Conservation (phyloP, 345 rosid species). For the Eutrema japonicum region DNA sequence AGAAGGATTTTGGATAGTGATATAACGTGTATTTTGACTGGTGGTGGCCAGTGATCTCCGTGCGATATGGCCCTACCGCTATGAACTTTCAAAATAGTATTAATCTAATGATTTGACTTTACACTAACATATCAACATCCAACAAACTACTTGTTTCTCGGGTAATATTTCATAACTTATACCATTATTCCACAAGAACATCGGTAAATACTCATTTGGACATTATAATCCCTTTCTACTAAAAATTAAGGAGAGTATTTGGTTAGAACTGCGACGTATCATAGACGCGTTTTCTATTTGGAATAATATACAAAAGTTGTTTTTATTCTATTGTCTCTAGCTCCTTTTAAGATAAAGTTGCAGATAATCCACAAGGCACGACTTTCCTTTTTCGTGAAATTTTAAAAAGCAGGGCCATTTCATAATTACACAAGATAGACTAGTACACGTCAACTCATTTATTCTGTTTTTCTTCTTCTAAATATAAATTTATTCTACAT, state of each 20-base stretch:
- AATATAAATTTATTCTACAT: background rate
- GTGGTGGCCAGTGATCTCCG: conserved; percentile 22
- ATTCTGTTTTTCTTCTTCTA: background rate
- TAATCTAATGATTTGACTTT: conserved; percentile 24
- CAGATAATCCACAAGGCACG: conserved; percentile 31
- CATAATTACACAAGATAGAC: conserved; percentile 8
- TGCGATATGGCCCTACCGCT: conserved; percentile 20
- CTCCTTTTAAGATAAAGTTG: conserved; percentile 33
- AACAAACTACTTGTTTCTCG: background rate
- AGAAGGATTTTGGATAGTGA: background rate
- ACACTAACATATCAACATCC: background rate
- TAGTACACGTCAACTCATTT: conserved; percentile 21
- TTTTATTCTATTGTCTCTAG: conserved; percentile 27
- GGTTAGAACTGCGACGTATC: conserved; percentile 25
- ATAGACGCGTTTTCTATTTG: conserved; percentile 27
- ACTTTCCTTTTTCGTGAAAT: conserved; percentile 40
- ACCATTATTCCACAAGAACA: background rate
- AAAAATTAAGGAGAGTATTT: background rate
- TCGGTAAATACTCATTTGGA: background rate
- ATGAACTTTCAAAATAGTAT: conserved; percentile 19
- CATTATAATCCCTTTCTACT: background rate
- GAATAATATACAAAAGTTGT: conserved; percentile 29
- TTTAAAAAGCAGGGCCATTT: conserved; percentile 17
- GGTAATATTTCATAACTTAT: background rate
- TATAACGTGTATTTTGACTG: background rate